Evolutionary conservation across 176 grass and related monocot genomes (phyloP).

Genomic region (Avena sativa): DNA sequence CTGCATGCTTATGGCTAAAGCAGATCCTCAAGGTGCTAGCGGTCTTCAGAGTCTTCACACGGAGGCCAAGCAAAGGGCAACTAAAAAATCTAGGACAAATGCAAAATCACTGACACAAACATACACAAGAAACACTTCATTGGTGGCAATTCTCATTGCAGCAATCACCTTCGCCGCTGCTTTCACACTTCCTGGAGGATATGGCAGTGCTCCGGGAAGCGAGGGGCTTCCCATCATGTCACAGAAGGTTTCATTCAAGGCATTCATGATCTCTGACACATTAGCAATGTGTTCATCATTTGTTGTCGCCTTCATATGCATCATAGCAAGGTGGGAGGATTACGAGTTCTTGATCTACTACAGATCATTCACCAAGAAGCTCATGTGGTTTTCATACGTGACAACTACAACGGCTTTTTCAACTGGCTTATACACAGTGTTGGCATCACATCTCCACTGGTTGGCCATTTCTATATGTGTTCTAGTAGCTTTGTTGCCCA

Average conservation of each 20-base stretch:
- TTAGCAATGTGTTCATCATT: no score
- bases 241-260: neutral
- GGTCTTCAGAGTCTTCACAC: neutral
- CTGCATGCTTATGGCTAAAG: no score
- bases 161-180: neutral
- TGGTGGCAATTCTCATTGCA: neutral
- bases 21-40: no score
- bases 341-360: constrained; percentile 25
- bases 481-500: no score
- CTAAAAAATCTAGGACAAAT: neutral
- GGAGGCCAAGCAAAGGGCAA: neutral
- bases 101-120: neutral
- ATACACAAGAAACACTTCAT: no score
- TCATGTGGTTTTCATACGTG: constrained; percentile 27
- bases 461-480: no score
- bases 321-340: neutral
- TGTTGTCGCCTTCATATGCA: no score
- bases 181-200: neutral
- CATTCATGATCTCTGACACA: neutral
- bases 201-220: neutral
- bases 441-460: no score
- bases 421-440: neutral
- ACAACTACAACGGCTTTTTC: constrained; percentile 3
- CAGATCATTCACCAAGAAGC: neutral
- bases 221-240: neutral